These are phyloP conservation scores for Panicum virgatum DNA, from an alignment of 202 grass and related monocot genomes.

Conservation along the genomic window DNA sequence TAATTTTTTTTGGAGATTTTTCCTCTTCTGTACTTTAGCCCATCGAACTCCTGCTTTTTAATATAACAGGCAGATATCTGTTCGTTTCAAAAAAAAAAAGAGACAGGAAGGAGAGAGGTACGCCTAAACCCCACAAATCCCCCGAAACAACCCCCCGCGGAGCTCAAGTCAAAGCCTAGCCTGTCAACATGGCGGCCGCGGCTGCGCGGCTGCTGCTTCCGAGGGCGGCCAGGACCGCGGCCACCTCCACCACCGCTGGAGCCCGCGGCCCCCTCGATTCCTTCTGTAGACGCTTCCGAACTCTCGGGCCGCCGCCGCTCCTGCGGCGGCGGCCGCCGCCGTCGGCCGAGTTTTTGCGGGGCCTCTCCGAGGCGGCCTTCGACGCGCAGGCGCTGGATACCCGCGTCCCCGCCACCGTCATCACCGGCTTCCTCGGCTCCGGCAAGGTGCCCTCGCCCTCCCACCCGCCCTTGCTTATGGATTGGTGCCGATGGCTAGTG, in stretches of 20 bases:
- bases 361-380: constrained; percentile 42
- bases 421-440: constrained; percentile 76
- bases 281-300: constrained; percentile 19
- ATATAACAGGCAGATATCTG: no score
- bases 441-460: constrained; percentile 52
- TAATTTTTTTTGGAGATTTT: no score
- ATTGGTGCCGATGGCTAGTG: not conserved
- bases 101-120: no score
- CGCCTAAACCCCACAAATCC: not conserved
- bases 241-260: constrained; percentile 2
- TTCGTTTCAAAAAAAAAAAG: no score
- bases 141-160: not conserved
- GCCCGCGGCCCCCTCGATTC: constrained; percentile 16
- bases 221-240: constrained; percentile 32
- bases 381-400: constrained; percentile 54
- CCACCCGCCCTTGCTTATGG: not conserved
- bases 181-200: constrained; percentile 36
- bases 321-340: not conserved
- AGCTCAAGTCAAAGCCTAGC: not conserved
- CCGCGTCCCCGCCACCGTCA: constrained; percentile 69
- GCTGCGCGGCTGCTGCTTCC: constrained; percentile 43
- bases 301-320: constrained; percentile 8
- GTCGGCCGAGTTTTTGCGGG: constrained; percentile 12
- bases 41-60: no score
- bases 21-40: no score